Base-by-base conservation (phyloP, 805 yeast species). In the Cyberlindnera nakhonratchasimensis region DNA sequence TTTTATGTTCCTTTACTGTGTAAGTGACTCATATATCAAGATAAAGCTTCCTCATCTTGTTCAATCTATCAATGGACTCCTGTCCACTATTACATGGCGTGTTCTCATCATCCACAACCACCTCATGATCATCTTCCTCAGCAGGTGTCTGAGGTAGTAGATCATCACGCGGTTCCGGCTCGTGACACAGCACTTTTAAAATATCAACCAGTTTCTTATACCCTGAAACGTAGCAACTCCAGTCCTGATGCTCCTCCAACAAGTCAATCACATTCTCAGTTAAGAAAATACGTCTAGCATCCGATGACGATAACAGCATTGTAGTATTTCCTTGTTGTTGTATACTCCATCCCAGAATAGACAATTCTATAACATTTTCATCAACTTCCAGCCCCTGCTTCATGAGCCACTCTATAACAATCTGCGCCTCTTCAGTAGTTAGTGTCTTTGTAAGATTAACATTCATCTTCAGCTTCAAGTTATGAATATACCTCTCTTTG, bases 321-420 rank as follows among this genome's bases (percentile, higher is more conserved):
- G 51, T 34, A 0, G 58, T 57, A 24, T 57, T 57, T 12, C 42
- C 45, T 25, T 62, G 65, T 11, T 52, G 50, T 35, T 53, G 58
- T 11, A 66, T 43, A 17, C 54, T 60, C 72, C 73, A 69, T 1
- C 73, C 72, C 6, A 67, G 47, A 12, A 67, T 38, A 2, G 61
- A 51, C 5, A 63, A 29, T 25, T 55, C 45, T 11, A 56, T 19
- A 17, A 42, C 37, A 34, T 30, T 37, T 8, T 34, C 34, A 24
- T 48, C 41, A n/a, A 20, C 34, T 10, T 47, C 40, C 7, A 50
- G 23, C 10, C 38, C 34, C 6, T 51, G 21, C n/a, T 50, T 42
- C 3, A 34, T 24, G 11, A 43, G 34, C 46, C 58, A 50, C 10
- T 14, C 36, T 8, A 14, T 9, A 1, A 50, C 28, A 16, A 23